Evolutionary conservation across 805 yeast species (phyloP), one percentile per base, ranked within the genome.

Genomic region (Metschnikowia cubensis): DNA sequence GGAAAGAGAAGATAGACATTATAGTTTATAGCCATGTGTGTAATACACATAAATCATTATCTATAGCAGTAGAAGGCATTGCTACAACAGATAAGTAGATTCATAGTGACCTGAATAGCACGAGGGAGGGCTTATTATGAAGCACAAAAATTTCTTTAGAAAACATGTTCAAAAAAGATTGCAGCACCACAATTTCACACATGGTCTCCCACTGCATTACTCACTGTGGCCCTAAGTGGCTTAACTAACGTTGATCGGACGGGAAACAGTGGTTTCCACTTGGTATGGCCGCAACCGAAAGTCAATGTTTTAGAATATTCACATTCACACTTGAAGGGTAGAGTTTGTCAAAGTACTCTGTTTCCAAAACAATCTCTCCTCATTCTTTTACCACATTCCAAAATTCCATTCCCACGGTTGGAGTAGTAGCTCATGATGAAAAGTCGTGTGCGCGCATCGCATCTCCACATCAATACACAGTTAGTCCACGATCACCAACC

Each of bases 1-100:
- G 83, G 83, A 37, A 74, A 79, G 63, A 75, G 68, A 54, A 32
- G 44, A 33, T 46, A 38, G 44, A 13, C 29, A 4, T 8, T 10
- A 25, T 25, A 25, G 29, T 25, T 25, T 10, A 25, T 25, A 25
- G 29, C 29, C 11, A 25, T 3, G 11, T 25, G 29, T 25, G 29
- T 4, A 8, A 25, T 25, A 25, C 29, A 25, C 29, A 8, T 25
- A 25, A 25, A 10, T 25, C 29, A 25, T 11, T 25, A 10, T 10
- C 11, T 8, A 8, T 10, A 25, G 11, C 11, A 25, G 11, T 10
- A 10, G 29, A 8, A 25, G 8, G 29, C 11, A 25, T 25, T 25
- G 29, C 29, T 25, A 8, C 11, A 25, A 8, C 29, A 25, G 29
- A 25, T 2, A 25, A 10, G 3, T 8, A 25, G 3, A 25, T 8